Evolutionary conservation across 2,329 filamentous ascomycete species (phyloP), one percentile per base, ranked within the genome.

Genomic region (Thermoascus crustaceus): DNA sequence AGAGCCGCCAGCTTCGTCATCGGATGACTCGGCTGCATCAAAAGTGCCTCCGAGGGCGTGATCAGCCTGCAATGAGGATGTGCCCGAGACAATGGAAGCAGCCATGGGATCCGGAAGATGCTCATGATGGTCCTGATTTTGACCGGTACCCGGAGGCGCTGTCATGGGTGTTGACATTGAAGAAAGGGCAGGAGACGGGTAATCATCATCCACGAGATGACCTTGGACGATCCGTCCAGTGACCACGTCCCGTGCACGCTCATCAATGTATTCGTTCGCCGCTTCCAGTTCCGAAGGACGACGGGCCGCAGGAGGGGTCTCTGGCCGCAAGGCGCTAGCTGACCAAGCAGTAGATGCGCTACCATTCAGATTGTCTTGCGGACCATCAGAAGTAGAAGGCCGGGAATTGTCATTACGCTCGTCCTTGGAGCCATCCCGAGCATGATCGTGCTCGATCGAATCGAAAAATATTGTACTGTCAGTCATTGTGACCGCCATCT

Each of bases 171-270:
- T 76, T 6, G 78, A 78, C n/a, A 78, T 66, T 20, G 45, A 54
- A 36, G 35, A 89, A 42, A 76, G 70, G 30, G 74, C 71, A 10
- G 86, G 82, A 1, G 87, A 94, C 2, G 83, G 82, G 53, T 87
- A 89, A 55, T 94, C 83, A 55, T 95, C 91, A 44, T 94, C 85
- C 7, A 98, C 91, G 47, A 98, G 82, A 56, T 96, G 91, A 9
- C 91, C 91, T 49, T 95, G 87, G 6, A 96, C 78, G 27, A 98
- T 71, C 35, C 91, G 81, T 7, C 86, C 89, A 39, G 88, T 89
- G 26, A 88, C 93, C 31, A 98, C 88, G 56, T 96, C 88, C 25
- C 81, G 76, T 11, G 85, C 86, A 39, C 85, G 81, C 57, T 85
- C 76, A 50, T 94, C 86, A 36, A 81, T 84, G 50, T 84, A 87